Conservation (phyloP, 1,284 basidiomycete genomes). For the Sanghuangporus weigelae region DNA sequence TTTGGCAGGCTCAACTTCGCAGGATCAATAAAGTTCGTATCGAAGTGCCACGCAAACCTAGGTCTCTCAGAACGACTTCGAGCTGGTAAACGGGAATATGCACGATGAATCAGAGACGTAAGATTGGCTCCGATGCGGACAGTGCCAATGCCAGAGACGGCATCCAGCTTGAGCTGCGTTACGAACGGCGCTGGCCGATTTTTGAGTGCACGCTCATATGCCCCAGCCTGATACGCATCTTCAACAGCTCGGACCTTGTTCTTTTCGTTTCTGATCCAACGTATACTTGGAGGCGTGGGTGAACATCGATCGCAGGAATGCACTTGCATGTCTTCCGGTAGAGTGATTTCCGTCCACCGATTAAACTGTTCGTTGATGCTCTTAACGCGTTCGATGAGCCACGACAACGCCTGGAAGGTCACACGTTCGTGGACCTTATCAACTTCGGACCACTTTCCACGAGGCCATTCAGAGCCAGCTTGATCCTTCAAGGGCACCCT, state of each 20-base stretch:
- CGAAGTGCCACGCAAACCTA: slow-evolving; percentile 72
- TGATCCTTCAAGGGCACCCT: slow-evolving; percentile 62
- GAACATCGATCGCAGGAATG: slow-evolving; percentile 70
- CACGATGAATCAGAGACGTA: slow-evolving; percentile 83
- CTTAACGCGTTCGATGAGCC: slow-evolving; percentile 82
- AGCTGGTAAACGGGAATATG: slow-evolving; percentile 73
- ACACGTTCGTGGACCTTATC: slow-evolving; percentile 82
- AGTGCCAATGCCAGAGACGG: slow-evolving; percentile 50
- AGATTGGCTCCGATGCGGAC: slow-evolving; percentile 88
- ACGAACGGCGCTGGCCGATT: slow-evolving; percentile 83
- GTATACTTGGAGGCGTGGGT: slow-evolving; percentile 67
- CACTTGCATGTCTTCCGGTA: slow-evolving; percentile 29
- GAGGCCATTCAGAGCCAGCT: slow-evolving; percentile 75
- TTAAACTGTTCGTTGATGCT: slow-evolving; percentile 60
- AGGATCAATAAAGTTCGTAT: slow-evolving; percentile 69
- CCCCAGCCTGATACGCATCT: slow-evolving; percentile 77
- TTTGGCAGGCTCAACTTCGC: slow-evolving; percentile 57
- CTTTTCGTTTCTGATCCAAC: slow-evolving; percentile 62
- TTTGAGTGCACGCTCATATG: slow-evolving; percentile 86
- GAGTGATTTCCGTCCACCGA: slow-evolving; percentile 51
- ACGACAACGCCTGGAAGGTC: slow-evolving; percentile 77
- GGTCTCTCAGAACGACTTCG: slow-evolving; percentile 46
- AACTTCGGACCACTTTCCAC: slow-evolving; percentile 69
- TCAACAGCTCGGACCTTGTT: slow-evolving; percentile 68
- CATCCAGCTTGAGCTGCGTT: slow-evolving; percentile 77